phyloP scores from a whole-genome alignment of 768 basidiomycete genomes.

The Leucosporidium scottii region DNA sequence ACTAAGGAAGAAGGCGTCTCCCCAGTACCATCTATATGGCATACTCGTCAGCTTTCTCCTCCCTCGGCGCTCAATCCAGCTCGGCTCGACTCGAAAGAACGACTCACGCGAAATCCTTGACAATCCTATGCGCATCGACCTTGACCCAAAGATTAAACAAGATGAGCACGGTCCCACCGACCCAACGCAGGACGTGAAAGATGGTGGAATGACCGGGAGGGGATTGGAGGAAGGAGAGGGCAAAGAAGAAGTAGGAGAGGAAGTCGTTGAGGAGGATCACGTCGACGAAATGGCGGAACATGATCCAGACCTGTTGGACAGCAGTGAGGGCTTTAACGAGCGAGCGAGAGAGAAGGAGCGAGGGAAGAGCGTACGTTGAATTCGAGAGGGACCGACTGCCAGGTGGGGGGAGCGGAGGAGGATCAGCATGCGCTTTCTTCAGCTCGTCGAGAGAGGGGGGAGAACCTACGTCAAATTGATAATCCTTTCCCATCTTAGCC shows the following conservation, averaged over 20 bases:
- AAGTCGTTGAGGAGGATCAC: conserved; percentile 96
- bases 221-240: conserved; percentile 71
- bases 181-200: conserved; percentile 81
- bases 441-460: not conserved
- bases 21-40: conserved; percentile 31
- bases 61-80: not conserved
- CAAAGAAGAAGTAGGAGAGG: conserved; percentile 87
- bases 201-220: conserved; percentile 65
- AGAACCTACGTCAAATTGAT: conserved; percentile 71
- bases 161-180: conserved; percentile 74
- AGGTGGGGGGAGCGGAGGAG: not conserved
- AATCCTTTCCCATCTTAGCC: conserved; percentile 91
- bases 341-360: not conserved
- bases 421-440: not conserved
- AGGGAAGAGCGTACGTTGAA: conserved; percentile 10
- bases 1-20: conserved; percentile 40
- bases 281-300: conserved; percentile 93
- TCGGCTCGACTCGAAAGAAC: too few relatives aligned
- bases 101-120: conserved; percentile 98
- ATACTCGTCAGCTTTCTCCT: not conserved
- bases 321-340: conserved; percentile 10
- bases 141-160: conserved; percentile 98
- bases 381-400: conserved; percentile 21
- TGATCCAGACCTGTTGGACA: conserved; percentile 68
- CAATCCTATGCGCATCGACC: conserved; percentile 91